Evolutionary conservation across 805 yeast genomes (phyloP), one percentile per base, ranked within the genome.

Genomic region (Wickerhamomyces strasburgensis): DNA sequence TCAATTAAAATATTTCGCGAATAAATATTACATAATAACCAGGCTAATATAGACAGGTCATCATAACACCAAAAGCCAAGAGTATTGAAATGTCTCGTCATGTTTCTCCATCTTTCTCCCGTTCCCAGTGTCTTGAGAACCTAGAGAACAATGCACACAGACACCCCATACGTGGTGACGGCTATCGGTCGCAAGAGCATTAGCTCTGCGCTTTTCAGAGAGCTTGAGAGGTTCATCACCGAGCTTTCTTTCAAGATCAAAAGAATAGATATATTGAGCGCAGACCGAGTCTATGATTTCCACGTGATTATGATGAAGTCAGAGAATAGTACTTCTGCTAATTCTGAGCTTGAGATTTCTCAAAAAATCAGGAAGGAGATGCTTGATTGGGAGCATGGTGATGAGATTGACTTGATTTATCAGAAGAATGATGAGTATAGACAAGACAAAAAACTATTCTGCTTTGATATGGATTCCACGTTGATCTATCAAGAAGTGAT

Each of bases 381-480:
- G 29, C 43, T 33, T 3, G 47, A 43, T n/a, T 26, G 31, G n/a
- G 41, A 40, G 32, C 38, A 36, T 28, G 45, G 58, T 13, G 47
- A 46, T 5, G 55, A 52, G 6, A 54, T 69, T 6, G 79, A 75
- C 40, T 38, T 73, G 15, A 51, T 72, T 9, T 57, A 72, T 21
- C 79, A 74, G 47, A 54, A 44, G 26, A 47, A 56, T 21, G 47
- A 52, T 31, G 55, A 57, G 23, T 41, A 37, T 32, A 65, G 68
- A 56, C 60, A 56, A 50, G 17, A 40, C 19, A 57, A 58, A 54
- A 73, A 76, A 51, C 66, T 93, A 34, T 80, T 85, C 43, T 85
- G 94, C 9, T 93, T 93, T 56, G 99, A 93, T 54, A 93, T 93
- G 98, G 99, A 93, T 65, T 88, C 97, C 0, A 93, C 99, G 0